These are phyloP conservation scores for Scopulariopsis brevicaulis DNA, from an alignment of 2,329 filamentous ascomycete species.

Conservation along the genomic window DNA sequence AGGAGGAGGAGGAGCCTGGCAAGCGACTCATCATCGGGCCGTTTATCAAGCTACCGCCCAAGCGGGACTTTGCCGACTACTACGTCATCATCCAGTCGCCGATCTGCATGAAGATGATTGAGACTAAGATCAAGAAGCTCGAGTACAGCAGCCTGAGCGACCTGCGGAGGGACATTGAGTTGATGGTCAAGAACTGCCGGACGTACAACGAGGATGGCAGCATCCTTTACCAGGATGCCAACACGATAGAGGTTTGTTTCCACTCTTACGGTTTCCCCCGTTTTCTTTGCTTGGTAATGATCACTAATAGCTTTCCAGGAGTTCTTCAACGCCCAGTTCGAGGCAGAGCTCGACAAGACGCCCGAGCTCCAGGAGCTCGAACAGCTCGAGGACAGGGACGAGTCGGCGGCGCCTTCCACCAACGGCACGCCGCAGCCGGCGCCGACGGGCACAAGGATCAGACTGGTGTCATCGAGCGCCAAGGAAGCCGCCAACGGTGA, in stretches of 20 bases:
- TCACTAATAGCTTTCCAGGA: constrained; percentile 25
- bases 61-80: constrained; percentile 86
- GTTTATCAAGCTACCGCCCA: constrained; percentile 84
- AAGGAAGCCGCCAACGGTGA: constrained; percentile 22
- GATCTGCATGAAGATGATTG: constrained; percentile 93
- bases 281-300: constrained; percentile 16
- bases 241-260: constrained; percentile 68
- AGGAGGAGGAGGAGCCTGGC: constrained; percentile 37
- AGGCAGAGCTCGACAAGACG: constrained; percentile 40
- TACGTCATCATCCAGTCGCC: constrained; percentile 86
- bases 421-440: constrained; percentile 54
- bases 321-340: constrained; percentile 42
- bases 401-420: constrained; percentile 38
- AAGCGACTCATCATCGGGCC: constrained; percentile 84
- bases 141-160: constrained; percentile 77
- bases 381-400: constrained; percentile 23
- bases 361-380: constrained; percentile 46
- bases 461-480: constrained; percentile 41
- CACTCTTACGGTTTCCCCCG: not conserved
- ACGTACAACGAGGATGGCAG: constrained; percentile 97
- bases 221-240: constrained; percentile 83
- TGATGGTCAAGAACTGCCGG: constrained; percentile 83
- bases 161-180: constrained; percentile 69
- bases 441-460: constrained; percentile 52
- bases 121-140: constrained; percentile 90